Conservation (phyloP, 345 rosid species). For the Salix arbutifolia region DNA sequence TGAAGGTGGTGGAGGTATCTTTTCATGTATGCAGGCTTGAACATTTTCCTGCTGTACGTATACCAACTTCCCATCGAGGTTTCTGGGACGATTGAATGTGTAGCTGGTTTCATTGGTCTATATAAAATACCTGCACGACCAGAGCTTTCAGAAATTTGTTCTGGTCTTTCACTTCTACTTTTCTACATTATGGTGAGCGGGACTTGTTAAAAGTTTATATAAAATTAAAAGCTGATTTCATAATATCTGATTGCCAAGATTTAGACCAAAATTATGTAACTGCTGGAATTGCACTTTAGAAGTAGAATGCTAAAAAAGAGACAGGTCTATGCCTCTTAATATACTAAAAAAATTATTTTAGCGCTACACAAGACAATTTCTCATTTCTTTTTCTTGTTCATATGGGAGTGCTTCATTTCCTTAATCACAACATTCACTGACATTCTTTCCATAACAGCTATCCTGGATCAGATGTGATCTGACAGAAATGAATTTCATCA, state of each 20-base stretch:
- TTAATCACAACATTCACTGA: neutral
- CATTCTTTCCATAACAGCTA: constrained; percentile 26
- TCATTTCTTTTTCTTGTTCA: neutral
- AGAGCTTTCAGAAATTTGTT: constrained; percentile 45
- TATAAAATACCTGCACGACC: constrained; percentile 40
- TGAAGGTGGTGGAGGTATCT: constrained; percentile 56
- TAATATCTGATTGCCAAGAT: too few relatives aligned
- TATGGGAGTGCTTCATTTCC: neutral
- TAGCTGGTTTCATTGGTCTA: constrained; percentile 41
- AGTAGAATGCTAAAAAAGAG: neutral
- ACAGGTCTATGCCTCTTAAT: neutral
- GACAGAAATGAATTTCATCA: constrained; percentile 40
- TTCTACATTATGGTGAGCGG: constrained; percentile 49
- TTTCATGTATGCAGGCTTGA: constrained; percentile 42
- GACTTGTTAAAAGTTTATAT: neutral
- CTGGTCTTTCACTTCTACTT: constrained; percentile 35
- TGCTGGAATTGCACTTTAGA: neutral
- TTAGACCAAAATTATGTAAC: too few relatives aligned
- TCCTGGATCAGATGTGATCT: constrained; percentile 48
- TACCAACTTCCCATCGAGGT: constrained; percentile 46
- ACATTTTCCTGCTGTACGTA: constrained; percentile 39
- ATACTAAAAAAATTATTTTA: neutral
- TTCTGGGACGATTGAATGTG: constrained; percentile 22
- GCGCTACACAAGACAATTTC: neutral
- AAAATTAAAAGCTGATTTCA: too few relatives aligned